These are phyloP conservation scores for Candida argentea DNA, from an alignment of 805 yeast species.

Conservation along the genomic window DNA sequence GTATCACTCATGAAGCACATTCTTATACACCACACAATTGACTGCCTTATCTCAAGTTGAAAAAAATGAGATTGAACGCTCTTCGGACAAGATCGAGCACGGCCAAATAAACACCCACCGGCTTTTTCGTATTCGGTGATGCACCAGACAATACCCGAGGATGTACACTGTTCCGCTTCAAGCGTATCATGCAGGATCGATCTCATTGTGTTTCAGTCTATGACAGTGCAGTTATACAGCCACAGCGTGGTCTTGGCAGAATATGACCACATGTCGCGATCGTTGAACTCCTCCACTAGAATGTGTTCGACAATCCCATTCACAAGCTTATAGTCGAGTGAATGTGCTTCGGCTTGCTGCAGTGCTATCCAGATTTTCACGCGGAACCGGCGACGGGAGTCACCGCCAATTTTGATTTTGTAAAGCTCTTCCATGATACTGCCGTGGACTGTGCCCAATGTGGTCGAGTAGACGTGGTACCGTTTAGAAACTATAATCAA, in stretches of 20 bases:
- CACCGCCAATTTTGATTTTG: background rate
- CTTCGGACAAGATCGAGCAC: too few species aligned
- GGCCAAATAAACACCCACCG: too few species aligned
- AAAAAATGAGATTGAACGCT: too few species aligned
- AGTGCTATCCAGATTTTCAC: background rate
- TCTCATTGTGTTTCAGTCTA: background rate
- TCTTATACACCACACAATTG: too few species aligned
- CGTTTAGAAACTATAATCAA: constrained; percentile 15
- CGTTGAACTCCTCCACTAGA: constrained; percentile 7
- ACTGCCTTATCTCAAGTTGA: too few species aligned
- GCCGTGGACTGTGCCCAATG: constrained; percentile 6
- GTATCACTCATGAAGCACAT: too few species aligned
- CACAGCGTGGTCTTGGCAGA: constrained; percentile 7
- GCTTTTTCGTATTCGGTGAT: too few species aligned
- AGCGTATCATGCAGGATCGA: constrained; percentile 1
- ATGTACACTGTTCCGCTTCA: constrained; percentile 1
- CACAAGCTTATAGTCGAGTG: constrained; percentile 10
- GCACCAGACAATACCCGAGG: too few species aligned
- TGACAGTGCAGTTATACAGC: constrained; percentile 2
- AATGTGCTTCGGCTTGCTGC: background rate
- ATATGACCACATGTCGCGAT: constrained; percentile 15
- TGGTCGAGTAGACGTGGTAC: constrained; percentile 10
- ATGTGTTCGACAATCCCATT: constrained; percentile 19
- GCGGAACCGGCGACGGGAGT: background rate
- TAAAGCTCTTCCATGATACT: constrained; percentile 6